Conservation (phyloP, 352 stramenopile species). For the Thalassiosira allenii region DNA sequence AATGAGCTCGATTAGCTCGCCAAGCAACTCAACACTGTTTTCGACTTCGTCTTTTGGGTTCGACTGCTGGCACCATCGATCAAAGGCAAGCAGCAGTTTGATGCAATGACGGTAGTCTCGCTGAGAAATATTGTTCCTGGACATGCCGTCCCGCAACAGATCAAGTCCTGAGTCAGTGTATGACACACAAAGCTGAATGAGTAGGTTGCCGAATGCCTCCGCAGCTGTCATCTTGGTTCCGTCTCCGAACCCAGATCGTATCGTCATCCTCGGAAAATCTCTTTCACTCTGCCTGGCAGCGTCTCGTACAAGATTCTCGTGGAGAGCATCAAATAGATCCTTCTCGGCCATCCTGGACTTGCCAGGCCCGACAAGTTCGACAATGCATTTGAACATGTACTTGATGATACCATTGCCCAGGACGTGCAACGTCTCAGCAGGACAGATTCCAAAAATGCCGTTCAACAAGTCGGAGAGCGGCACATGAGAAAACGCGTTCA, state of each 20-base stretch:
- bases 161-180: background rate
- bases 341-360: background rate
- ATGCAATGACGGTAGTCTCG: background rate
- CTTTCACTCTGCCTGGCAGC: conserved; percentile 1
- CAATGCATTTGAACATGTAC: background rate
- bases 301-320: no score
- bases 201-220: conserved; percentile 6
- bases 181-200: background rate
- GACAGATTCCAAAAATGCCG: background rate
- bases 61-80: background rate
- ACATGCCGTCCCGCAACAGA: background rate
- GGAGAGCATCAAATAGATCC: no score
- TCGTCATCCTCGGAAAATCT: background rate
- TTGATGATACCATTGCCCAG: background rate
- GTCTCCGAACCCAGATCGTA: background rate
- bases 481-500: no score
- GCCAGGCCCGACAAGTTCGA: background rate
- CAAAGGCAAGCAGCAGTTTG: background rate
- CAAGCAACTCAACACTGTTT: background rate
- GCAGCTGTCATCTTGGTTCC: background rate
- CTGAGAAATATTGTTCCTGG: background rate
- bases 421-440: background rate
- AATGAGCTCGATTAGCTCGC: background rate
- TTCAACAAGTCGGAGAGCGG: no score
- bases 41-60: background rate